Conservation (phyloP, 139 green algal genomes). For the Haematococcus lacustris region DNA sequence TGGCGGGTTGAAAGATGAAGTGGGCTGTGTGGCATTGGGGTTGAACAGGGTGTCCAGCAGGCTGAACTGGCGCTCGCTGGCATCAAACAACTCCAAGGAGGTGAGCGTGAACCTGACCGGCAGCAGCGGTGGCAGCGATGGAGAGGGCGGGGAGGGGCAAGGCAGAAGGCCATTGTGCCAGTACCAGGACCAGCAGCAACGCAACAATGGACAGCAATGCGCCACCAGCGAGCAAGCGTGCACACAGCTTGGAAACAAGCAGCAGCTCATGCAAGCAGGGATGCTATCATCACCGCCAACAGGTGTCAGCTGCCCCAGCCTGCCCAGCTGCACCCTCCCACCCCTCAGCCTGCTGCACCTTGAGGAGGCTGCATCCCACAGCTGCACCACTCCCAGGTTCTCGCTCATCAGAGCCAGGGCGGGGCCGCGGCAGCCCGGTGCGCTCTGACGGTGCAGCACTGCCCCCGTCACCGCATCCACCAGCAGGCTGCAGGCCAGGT, state of each 20-base stretch:
- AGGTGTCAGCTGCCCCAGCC: too few relatives aligned
- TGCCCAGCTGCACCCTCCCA: background rate
- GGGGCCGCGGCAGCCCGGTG: constrained; percentile 58
- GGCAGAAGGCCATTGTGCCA: too few relatives aligned
- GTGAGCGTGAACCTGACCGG: constrained; percentile 23
- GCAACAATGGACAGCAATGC: too few relatives aligned
- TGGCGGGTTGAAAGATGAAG: constrained; percentile 38
- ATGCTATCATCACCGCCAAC: too few relatives aligned
- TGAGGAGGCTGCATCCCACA: constrained; percentile 58
- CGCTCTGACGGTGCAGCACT: constrained; percentile 63
- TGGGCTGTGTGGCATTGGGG: constrained; percentile 20
- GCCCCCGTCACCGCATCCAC: constrained; percentile 81
- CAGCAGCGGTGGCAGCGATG: too few relatives aligned
- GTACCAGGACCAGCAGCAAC: too few relatives aligned
- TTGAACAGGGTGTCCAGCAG: constrained; percentile 53
- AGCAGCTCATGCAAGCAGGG: too few relatives aligned
- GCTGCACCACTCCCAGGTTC: constrained; percentile 69
- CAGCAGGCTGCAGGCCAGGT: constrained; percentile 26
- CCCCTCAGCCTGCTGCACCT: constrained; percentile 16
- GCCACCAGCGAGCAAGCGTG: too few relatives aligned
- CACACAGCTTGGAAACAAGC: too few relatives aligned
- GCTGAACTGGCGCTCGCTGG: constrained; percentile 27
- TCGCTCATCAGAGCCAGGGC: constrained; percentile 68
- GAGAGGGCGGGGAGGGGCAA: too few relatives aligned
- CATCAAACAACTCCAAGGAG: constrained; percentile 83